A percentile compares a stretch with the other conserved stretches of the same genome.
These are phyloP conservation scores for Panellus pusillus DNA, from an alignment of 768 basidiomycete species.

Conservation along the genomic window DNA sequence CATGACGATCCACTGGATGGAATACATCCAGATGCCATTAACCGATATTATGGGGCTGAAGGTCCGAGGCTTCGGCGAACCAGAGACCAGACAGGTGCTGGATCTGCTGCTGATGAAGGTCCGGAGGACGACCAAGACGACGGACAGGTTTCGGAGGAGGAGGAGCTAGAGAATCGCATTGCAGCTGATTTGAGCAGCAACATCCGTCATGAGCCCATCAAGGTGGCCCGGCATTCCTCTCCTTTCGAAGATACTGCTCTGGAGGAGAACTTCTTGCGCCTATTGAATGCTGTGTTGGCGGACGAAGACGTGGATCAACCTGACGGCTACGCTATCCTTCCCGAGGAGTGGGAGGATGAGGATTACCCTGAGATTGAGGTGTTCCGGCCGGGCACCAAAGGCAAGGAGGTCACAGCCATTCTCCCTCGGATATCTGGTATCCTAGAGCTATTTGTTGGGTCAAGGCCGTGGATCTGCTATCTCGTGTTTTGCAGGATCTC, in stretches of 20 bases:
- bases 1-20: too few species aligned
- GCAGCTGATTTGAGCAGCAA: not conserved
- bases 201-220: conserved; percentile 1
- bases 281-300: too few species aligned
- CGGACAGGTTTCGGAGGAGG: not conserved
- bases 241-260: not conserved
- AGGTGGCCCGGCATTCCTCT: not conserved
- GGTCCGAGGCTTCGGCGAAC: too few species aligned
- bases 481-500: not conserved
- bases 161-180: conserved; percentile 3
- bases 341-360: conserved; percentile 2
- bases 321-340: not conserved
- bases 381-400: conserved; percentile 1
- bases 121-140: not conserved
- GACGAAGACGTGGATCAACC: not conserved
- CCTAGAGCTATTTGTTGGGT: not conserved
- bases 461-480: not conserved
- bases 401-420: not conserved
- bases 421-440: not conserved
- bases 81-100: too few species aligned
- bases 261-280: not conserved
- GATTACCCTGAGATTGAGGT: conserved; percentile 2
- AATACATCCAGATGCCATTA: too few species aligned
- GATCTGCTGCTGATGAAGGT: not conserved
- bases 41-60: too few species aligned